Base-by-base conservation (phyloP, 306 rosid genomes). In the Parietaria judaica region DNA sequence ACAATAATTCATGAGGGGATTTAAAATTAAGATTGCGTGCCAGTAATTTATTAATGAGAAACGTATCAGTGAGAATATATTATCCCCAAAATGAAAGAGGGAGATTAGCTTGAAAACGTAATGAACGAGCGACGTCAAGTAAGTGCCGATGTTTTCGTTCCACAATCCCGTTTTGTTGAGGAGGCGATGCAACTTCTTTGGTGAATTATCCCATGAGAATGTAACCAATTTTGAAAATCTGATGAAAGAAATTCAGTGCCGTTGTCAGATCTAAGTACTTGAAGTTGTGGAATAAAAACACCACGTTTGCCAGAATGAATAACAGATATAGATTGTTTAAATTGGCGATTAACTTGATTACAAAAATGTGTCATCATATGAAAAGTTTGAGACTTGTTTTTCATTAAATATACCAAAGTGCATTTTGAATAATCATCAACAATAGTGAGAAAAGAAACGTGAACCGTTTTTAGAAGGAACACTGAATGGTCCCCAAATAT, bases 401-500 rank as follows among this genome's bases (percentile, higher is more conserved):
- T 31, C 45, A 58, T 37, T 9, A 50, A 60, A 37, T 15, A 49
- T 31, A 49, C 36, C 66, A 60, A 68, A 6, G 65, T 68, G 14
- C 14, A 58, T 0, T 41, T 4, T 0, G 52, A 46, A n/a, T 31
- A 58, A 51, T 67, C 72, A 11, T 68, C 60, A 13, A 68, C 66
- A 15, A 68, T 23, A 10, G 72, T 68, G 11, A 68, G 45, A 59
- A 68, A n/a, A 68, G 0, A 7, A 68, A 2, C 7, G 50, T n/a
- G 64, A 51, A 0, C 65, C 65, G 15, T 54, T 35, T 12, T 15
- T 34, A 4, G 66, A 37, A 12, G 44, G 37, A 4, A 13, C 10
- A 11, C 5, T 34, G 10, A 47, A 45, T 0, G 59, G 37, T 8
- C 72, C 72, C 60, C 60, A 58, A 49, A 68, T 59, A 1, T 68